Conservation (phyloP, 805 yeast species). For the Candida montana region DNA sequence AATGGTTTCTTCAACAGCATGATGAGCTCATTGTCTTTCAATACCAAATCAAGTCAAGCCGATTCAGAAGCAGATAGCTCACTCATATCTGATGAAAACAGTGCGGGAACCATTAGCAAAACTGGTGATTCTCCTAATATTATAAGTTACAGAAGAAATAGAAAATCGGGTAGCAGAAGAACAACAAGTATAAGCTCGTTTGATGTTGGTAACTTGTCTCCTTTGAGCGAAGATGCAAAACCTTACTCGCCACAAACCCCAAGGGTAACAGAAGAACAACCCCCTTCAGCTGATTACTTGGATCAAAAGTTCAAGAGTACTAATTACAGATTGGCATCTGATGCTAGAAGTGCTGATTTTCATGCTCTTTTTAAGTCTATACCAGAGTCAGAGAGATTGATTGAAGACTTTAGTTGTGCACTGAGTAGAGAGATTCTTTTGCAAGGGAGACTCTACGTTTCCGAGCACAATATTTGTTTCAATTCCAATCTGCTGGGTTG, state of each 20-base stretch:
- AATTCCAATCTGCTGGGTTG: constrained; percentile 85
- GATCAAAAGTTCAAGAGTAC: constrained; percentile 58
- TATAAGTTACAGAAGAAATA: constrained; percentile 21
- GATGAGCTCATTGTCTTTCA: constrained; percentile 16
- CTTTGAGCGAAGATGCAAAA: constrained; percentile 16
- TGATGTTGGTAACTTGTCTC: constrained; percentile 15
- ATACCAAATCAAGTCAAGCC: constrained; percentile 1
- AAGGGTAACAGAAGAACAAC: constrained; percentile 7
- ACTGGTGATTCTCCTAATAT: constrained; percentile 19
- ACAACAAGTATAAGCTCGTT: constrained; percentile 17
- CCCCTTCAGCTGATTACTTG: constrained; percentile 40
- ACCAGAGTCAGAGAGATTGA: constrained; percentile 61
- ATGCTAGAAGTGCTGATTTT: constrained; percentile 65
- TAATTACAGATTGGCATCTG: constrained; percentile 56
- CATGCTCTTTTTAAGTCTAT: constrained; percentile 67
- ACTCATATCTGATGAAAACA: constrained; percentile 1
- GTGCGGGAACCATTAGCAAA: constrained; percentile 2
- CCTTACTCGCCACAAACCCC: constrained; percentile 12
- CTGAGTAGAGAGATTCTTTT: constrained; percentile 77
- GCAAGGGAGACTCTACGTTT: constrained; percentile 82
- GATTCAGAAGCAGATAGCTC: constrained; percentile 2
- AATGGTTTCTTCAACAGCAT: constrained; percentile 19
- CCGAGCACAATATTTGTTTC: constrained; percentile 77
- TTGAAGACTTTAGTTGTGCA: constrained; percentile 91
- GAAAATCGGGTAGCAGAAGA: constrained; percentile 12